Conservation (phyloP, 495 filamentous ascomycete species). For the Podospora tetraspora region DNA sequence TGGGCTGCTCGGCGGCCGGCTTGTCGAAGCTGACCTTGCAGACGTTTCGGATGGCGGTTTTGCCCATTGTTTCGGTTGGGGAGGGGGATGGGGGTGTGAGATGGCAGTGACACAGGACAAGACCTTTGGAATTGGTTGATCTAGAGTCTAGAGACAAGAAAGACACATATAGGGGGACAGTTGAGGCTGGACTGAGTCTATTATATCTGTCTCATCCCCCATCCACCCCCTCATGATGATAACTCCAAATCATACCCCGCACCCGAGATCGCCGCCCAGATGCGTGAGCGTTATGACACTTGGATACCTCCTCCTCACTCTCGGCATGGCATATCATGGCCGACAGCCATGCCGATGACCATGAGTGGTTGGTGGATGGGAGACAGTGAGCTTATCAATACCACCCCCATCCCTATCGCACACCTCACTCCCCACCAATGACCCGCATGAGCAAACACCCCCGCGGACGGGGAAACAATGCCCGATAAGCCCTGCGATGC, state of each 20-base stretch:
- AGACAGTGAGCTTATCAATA: not conserved
- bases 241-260: slow-evolving; percentile 5
- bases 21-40: slow-evolving; percentile 72
- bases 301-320: not conserved
- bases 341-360: not conserved
- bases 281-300: slow-evolving; percentile 1
- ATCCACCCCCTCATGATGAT: not conserved
- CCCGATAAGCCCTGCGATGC: not conserved
- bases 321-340: not conserved
- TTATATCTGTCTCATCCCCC: not conserved
- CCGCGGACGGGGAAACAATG: not conserved
- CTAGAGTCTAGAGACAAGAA: not conserved
- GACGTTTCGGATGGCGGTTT: slow-evolving; percentile 57
- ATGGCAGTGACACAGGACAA: not conserved
- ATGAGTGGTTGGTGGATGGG: not conserved
- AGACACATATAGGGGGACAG: not conserved
- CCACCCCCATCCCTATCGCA: not conserved
- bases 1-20: slow-evolving; percentile 67
- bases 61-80: slow-evolving; percentile 23
- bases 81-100: not conserved
- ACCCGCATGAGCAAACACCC: not conserved
- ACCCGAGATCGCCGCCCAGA: not conserved
- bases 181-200: not conserved
- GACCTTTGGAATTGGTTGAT: not conserved
- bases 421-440: not conserved